Conservation (phyloP, 1,284 basidiomycete species). For the Cryptococcus depauperatus region DNA sequence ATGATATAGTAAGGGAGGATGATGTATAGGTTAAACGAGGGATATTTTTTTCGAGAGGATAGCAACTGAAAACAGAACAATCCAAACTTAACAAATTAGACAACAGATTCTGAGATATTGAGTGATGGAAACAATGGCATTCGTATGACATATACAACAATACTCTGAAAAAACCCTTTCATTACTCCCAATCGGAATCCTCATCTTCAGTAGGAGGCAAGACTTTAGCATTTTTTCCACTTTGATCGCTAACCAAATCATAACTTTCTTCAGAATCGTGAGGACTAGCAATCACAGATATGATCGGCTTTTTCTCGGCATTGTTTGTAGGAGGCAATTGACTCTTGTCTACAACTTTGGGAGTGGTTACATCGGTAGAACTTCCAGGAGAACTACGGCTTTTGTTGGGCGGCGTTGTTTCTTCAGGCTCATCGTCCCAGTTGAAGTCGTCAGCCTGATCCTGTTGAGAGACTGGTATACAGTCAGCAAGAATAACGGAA, state of each 20-base stretch:
- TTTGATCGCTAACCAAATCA: conserved; percentile 41
- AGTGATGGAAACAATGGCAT: no score
- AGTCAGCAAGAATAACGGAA: conserved; percentile 1
- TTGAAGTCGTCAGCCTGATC: conserved; percentile 40
- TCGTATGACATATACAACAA: background rate
- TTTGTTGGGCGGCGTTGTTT: conserved; percentile 5
- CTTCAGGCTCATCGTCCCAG: conserved; percentile 44
- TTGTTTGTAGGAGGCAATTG: conserved; percentile 9
- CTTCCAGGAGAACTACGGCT: background rate
- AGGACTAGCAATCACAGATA: conserved; percentile 25
- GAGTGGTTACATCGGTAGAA: conserved; percentile 6
- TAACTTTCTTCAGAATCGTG: conserved; percentile 47
- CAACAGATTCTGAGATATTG: no score
- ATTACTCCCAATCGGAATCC: conserved; percentile 45
- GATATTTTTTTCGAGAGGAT: no score
- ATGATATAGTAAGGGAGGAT: no score
- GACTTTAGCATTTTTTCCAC: conserved; percentile 11
- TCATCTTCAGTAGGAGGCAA: conserved; percentile 23
- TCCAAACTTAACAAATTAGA: no score
- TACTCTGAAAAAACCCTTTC: background rate
- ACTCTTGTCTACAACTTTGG: conserved; percentile 10
- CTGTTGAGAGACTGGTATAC: conserved; percentile 15
- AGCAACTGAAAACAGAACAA: no score
- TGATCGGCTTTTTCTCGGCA: conserved; percentile 14
- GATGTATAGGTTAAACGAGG: no score